These are phyloP conservation scores for Diaporthe sp. DNA, from an alignment of 2,329 filamentous ascomycete genomes.

Conservation along the genomic window DNA sequence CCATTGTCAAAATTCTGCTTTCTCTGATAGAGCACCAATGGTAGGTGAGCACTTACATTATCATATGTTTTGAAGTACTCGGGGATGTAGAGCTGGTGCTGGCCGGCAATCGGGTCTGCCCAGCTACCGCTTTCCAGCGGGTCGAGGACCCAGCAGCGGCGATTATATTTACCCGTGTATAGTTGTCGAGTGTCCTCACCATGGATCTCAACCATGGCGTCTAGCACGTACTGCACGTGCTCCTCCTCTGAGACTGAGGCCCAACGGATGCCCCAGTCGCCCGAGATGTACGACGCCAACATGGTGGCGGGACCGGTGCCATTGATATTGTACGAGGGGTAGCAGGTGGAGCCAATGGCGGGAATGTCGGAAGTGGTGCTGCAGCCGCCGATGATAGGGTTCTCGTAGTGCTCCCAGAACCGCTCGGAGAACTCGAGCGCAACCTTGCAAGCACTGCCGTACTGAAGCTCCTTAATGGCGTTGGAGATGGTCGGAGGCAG, in stretches of 20 bases:
- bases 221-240: constrained; percentile 71
- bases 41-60: constrained; percentile 49
- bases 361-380: constrained; percentile 66
- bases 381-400: constrained; percentile 73
- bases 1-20: too few species aligned
- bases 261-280: constrained; percentile 50
- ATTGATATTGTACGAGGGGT: constrained; percentile 73
- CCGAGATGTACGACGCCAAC: constrained; percentile 47
- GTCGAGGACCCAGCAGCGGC: constrained; percentile 74
- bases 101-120: constrained; percentile 68
- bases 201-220: constrained; percentile 75
- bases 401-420: constrained; percentile 63
- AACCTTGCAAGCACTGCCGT: constrained; percentile 64
- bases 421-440: constrained; percentile 73
- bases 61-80: constrained; percentile 78
- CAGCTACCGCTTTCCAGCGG: constrained; percentile 71
- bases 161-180: constrained; percentile 74
- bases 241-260: constrained; percentile 64
- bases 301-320: constrained; percentile 65
- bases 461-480: constrained; percentile 58
- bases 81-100: constrained; percentile 77
- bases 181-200: constrained; percentile 61
- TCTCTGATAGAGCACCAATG: too few species aligned
- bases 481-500: constrained; percentile 52
- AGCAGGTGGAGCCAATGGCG: constrained; percentile 71